Percentiles rank a stretch among this genome's conserved stretches.
These are phyloP conservation scores for Flaveria linearis DNA, from an alignment of 129 eudicot genomes.

Conservation along the genomic window DNA sequence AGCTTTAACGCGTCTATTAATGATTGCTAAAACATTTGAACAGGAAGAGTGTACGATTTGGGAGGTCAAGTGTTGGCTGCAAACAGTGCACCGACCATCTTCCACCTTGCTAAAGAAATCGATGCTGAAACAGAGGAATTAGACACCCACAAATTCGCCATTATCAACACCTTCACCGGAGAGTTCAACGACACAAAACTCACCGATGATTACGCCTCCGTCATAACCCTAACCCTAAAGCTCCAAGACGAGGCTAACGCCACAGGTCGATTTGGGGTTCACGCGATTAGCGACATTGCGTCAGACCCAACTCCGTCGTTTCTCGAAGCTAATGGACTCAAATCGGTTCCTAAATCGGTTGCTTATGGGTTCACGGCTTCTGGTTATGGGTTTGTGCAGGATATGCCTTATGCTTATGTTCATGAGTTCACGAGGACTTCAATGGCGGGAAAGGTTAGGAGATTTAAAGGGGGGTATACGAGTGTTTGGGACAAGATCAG, in stretches of 20 bases:
- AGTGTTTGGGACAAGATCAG: conserved; percentile 47
- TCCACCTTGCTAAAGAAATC: conserved; percentile 45
- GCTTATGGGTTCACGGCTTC: conserved; percentile 54
- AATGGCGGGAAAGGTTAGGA: conserved; percentile 50
- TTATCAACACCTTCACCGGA: conserved; percentile 35
- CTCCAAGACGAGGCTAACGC: conserved; percentile 47
- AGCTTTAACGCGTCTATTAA: too few relatives aligned
- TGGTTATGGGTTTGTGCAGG: conserved; percentile 50
- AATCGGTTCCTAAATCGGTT: conserved; percentile 45
- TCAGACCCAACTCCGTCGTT: conserved; percentile 45
- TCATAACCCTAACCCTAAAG: conserved; percentile 44
- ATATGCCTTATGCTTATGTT: conserved; percentile 55
- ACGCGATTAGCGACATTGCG: conserved; percentile 48
- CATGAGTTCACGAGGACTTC: conserved; percentile 54
- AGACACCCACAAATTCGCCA: conserved; percentile 41
- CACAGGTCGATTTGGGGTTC: conserved; percentile 42
- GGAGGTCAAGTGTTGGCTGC: conserved; percentile 56
- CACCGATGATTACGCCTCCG: conserved; percentile 43
- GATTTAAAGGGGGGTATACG: conserved; percentile 47
- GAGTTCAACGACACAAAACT: conserved; percentile 34
- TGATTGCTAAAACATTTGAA: background rate
- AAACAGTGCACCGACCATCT: conserved; percentile 54
- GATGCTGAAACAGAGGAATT: conserved; percentile 44
- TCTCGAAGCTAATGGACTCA: conserved; percentile 43
- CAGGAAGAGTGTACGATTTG: conserved; percentile 49